Evolutionary conservation across 306 rosid species (phyloP).

Genomic region (Rosa persica): DNA sequence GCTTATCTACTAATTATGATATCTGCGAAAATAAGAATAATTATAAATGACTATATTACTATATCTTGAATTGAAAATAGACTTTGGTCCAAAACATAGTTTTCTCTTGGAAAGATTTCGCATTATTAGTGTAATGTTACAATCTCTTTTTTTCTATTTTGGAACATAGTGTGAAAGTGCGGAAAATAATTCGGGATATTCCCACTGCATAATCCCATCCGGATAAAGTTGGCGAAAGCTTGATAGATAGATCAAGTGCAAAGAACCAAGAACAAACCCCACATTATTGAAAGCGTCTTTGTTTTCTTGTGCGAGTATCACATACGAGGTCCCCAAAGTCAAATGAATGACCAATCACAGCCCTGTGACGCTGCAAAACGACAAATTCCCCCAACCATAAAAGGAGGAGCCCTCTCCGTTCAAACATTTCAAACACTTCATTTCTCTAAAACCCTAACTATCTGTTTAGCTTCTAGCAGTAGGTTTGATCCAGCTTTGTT

Average conservation of each 20-base stretch:
- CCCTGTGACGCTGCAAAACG: slow-evolving; percentile 44
- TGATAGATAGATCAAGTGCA: slow-evolving; percentile 6
- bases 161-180: neutral
- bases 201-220: slow-evolving; percentile 25
- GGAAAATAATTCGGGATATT: slow-evolving; percentile 26
- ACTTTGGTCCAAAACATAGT: neutral
- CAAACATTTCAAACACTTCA: slow-evolving; percentile 81
- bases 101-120: neutral
- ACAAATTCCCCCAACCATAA: slow-evolving; percentile 56
- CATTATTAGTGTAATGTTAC: neutral
- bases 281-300: slow-evolving; percentile 25
- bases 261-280: slow-evolving; percentile 28
- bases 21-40: too few species aligned
- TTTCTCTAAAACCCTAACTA: slow-evolving; percentile 30
- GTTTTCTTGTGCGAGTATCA: slow-evolving; percentile 29
- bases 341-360: slow-evolving; percentile 56
- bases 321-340: slow-evolving; percentile 50
- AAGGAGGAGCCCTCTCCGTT: slow-evolving; percentile 49
- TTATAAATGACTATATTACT: neutral
- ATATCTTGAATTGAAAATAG: neutral
- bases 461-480: slow-evolving; percentile 16
- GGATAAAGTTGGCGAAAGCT: slow-evolving; percentile 35
- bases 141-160: neutral
- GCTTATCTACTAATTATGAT: neutral
- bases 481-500: slow-evolving; percentile 38